Percentiles rank a stretch among this genome's conserved stretches.
Conservation (phyloP, 495 filamentous ascomycete genomes). For the Trichocladium uniseriatum region DNA sequence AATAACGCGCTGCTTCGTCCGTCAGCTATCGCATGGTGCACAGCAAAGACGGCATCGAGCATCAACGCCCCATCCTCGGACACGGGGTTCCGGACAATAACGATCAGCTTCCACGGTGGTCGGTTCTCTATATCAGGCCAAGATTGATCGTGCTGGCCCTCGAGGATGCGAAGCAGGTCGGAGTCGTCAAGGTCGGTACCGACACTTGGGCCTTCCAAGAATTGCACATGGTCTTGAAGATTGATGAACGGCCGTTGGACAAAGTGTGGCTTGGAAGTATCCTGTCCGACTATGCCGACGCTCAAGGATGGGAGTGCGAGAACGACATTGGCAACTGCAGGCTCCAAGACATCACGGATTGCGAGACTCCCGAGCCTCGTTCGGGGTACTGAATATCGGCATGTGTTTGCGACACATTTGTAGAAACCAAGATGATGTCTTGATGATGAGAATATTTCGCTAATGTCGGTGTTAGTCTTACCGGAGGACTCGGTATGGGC, state of each 20-base stretch:
- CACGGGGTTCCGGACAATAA: conserved; percentile 10
- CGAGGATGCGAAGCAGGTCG: conserved; percentile 11
- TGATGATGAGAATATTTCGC: conserved; percentile 23
- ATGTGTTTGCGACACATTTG: conserved; percentile 26
- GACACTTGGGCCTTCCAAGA: neutral
- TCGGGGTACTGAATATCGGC: conserved; percentile 21
- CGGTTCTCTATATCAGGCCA: conserved; percentile 15
- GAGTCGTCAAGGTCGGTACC: conserved; percentile 8
- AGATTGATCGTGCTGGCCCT: conserved; percentile 19
- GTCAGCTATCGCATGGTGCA: conserved; percentile 28
- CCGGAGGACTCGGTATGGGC: too few species aligned
- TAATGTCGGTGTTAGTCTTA: neutral
- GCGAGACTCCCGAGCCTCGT: neutral
- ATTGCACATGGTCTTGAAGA: conserved; percentile 24
- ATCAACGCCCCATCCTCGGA: neutral
- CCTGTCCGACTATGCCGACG: conserved; percentile 24
- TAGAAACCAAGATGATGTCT: conserved; percentile 27
- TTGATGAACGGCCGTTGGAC: conserved; percentile 20
- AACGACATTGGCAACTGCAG: conserved; percentile 26
- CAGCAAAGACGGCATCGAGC: conserved; percentile 26
- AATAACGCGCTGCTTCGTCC: conserved; percentile 28
- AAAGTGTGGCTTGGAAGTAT: conserved; percentile 23
- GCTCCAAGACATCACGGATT: conserved; percentile 11
- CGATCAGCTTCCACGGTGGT: conserved; percentile 27
- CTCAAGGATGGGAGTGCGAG: conserved; percentile 23